Evolutionary conservation across 345 rosid genomes (phyloP).

Genomic region (Arabidopsis thaliana): TAIR10.1 NC_003074.8:19083001-19083500

Average conservation of each 20-base stretch:
- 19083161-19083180: constrained; percentile 14
- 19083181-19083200: constrained; percentile 20
- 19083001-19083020: constrained; percentile 30
- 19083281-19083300: no score
- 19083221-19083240: constrained; percentile 32
- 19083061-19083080: constrained; percentile 33
- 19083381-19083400: no score
- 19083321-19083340: no score
- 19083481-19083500: no score
- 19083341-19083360: no score
- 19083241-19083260: constrained; percentile 39
- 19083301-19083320: no score
- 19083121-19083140: not conserved
- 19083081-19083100: constrained; percentile 8
- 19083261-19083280: not conserved
- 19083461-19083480: no score
- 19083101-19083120: constrained; percentile 26
- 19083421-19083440: no score
- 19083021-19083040: constrained; percentile 10
- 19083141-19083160: not conserved
- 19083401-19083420: no score
- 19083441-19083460: no score
- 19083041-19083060: constrained; percentile 38
- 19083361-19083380: no score
- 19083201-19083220: constrained; percentile 22